Base-by-base conservation (phyloP, 129 eudicot genomes). In the Chrysanthemum seticuspe region DNA sequence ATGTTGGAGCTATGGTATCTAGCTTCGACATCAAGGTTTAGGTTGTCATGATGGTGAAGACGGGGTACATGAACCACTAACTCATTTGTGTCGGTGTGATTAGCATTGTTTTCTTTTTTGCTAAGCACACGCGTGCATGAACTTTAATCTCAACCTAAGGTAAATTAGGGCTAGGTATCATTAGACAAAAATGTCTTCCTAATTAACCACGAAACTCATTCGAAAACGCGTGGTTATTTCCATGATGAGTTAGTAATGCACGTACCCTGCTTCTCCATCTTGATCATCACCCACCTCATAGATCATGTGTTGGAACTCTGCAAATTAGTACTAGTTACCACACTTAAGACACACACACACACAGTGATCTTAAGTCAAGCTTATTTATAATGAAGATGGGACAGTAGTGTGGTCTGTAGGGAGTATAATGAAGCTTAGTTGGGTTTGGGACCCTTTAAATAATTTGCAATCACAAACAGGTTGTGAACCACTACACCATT, bases 221-320 rank as follows among this genome's bases (percentile, higher is more conserved):
- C 7, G 3, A 21, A 5, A 53, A 27, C 19, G 13, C 6, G 23
- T 12, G 23, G 12, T 5, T 13, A 10, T 40, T 54, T 55, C 54
- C 13, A 56, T 23, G 68, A 84, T 71, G 88, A 87, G 88, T 84
- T 89, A 87, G 88, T 80, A 87, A 85, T 92, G 94, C 98, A 92
- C 96, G 98, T 92, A 95, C 98, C 96, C 98, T 89, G 96, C 98
- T 92, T 92, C 98, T 89, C 98, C 98, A 92, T 92, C 98, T 83
- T 87, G 96, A 84, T 89, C 94, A 80, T 31, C 96, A 71, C 95
- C 91, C 86, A 84, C 85, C 96, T 85, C 73, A 73, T 63, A 65
- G 40, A 75, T 78, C 78, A 62, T 58, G 60, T 52, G 51, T 21
- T 34, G 49, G 3, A 70, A 52, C 45, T 68, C 69, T 82, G 67